Evolutionary conservation across 1,139 yeast genomes (phyloP).

Genomic region (Spathaspora sp.): DNA sequence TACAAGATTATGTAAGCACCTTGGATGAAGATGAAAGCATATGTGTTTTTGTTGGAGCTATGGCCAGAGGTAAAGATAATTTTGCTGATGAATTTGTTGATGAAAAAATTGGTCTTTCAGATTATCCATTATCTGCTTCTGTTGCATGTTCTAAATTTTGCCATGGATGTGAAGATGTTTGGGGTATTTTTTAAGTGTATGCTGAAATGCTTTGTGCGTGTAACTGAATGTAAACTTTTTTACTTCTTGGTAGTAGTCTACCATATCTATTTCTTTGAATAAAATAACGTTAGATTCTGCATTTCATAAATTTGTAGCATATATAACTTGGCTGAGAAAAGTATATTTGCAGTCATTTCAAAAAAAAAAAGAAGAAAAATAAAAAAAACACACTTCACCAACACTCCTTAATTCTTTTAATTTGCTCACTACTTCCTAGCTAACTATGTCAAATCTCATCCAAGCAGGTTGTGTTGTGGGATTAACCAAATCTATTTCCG

Average conservation of each 20-base stretch:
- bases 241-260: too few species aligned
- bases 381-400: background rate
- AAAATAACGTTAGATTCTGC: too few species aligned
- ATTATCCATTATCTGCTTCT: constrained; percentile 93
- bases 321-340: background rate
- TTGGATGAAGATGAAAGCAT: constrained; percentile 88
- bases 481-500: constrained; percentile 34
- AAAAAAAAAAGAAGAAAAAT: background rate
- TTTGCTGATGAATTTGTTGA: constrained; percentile 97
- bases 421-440: background rate
- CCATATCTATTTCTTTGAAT: too few species aligned
- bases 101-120: constrained; percentile 93
- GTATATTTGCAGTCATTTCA: background rate
- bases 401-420: background rate
- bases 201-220: too few species aligned
- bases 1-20: constrained; percentile 81
- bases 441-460: constrained; percentile 18
- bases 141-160: constrained; percentile 98
- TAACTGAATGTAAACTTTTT: too few species aligned
- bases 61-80: constrained; percentile 97
- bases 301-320: background rate
- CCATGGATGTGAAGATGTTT: constrained; percentile 97
- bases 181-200: constrained; percentile 60
- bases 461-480: constrained; percentile 47
- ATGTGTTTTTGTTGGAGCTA: constrained; percentile 98